A percentile compares a stretch with the other conserved stretches of the same genome.
Evolutionary conservation across 495 filamentous ascomycete species (phyloP).

Genomic region (Penicillium subrubescens): DNA sequence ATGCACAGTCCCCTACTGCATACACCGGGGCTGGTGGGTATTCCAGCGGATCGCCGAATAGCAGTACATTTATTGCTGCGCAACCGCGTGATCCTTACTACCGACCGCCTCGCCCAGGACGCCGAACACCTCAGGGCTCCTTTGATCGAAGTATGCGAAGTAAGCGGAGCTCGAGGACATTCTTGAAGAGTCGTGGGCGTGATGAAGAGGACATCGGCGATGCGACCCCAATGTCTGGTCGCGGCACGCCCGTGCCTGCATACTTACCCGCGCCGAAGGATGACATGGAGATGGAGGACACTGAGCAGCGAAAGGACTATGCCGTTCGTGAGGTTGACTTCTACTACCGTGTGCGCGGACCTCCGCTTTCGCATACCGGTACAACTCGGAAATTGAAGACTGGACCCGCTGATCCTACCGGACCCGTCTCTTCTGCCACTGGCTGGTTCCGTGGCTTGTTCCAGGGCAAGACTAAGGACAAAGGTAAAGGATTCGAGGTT

Average conservation of each 20-base stretch:
- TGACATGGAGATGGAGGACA: conserved; percentile 55
- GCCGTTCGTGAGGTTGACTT: conserved; percentile 91
- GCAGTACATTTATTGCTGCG: conserved; percentile 46
- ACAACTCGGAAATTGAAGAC: conserved; percentile 79
- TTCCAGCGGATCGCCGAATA: conserved; percentile 38
- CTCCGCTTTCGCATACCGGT: conserved; percentile 79
- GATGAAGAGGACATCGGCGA: conserved; percentile 46
- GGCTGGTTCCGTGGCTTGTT: conserved; percentile 84
- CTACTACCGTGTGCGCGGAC: conserved; percentile 88
- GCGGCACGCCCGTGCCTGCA: conserved; percentile 54
- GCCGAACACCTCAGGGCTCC: conserved; percentile 56
- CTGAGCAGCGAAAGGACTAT: conserved; percentile 71
- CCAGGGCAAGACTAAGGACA: conserved; percentile 82
- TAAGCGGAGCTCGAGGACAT: conserved; percentile 37
- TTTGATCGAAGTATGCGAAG: conserved; percentile 42
- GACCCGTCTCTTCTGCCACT: conserved; percentile 81
- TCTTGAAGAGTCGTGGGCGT: conserved; percentile 43
- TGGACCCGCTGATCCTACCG: conserved; percentile 91
- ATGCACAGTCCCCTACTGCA: conserved; percentile 71
- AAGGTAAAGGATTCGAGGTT: conserved; percentile 92
- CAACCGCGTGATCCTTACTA: conserved; percentile 74
- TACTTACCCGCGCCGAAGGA: conserved; percentile 54
- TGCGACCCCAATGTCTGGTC: conserved; percentile 52
- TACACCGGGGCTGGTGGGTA: conserved; percentile 62
- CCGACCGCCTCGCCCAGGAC: conserved; percentile 73